A percentile compares a stretch with the other conserved stretches of the same genome.
Evolutionary conservation across 2,329 filamentous ascomycete genomes (phyloP).

Genomic region (Aspergillus amoenus): DNA sequence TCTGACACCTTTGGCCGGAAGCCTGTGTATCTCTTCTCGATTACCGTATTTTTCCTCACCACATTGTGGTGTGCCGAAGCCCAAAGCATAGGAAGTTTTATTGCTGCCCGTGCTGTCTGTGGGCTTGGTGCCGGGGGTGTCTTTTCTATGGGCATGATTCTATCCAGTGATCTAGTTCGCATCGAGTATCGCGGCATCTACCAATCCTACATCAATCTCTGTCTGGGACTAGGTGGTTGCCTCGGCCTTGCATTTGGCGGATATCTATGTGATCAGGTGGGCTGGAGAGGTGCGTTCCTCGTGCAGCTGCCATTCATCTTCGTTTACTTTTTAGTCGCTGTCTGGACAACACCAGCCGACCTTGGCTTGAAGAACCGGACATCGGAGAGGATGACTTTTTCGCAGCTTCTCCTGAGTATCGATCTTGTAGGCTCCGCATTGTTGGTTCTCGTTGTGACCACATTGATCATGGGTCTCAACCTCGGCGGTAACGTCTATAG

Average conservation of each 20-base stretch:
- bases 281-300: constrained; percentile 46
- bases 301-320: constrained; percentile 53
- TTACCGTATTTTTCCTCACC: constrained; percentile 62
- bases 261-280: constrained; percentile 39
- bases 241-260: constrained; percentile 41
- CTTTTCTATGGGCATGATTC: constrained; percentile 64
- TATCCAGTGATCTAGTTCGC: constrained; percentile 67
- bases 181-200: constrained; percentile 59
- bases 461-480: constrained; percentile 53
- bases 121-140: constrained; percentile 73
- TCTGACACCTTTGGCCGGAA: constrained; percentile 73
- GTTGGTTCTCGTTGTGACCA: constrained; percentile 47
- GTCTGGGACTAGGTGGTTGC: constrained; percentile 37
- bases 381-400: constrained; percentile 39
- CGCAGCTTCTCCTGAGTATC: constrained; percentile 48
- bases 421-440: constrained; percentile 52
- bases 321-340: constrained; percentile 44
- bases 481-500: constrained; percentile 53
- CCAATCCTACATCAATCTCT: constrained; percentile 44
- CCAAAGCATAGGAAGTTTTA: constrained; percentile 68
- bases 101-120: constrained; percentile 67
- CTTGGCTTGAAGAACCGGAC: constrained; percentile 48
- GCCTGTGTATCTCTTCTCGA: constrained; percentile 62
- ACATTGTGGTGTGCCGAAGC: constrained; percentile 72
- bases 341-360: constrained; percentile 43